Evolutionary conservation across 148 eudicot genomes (phyloP), one percentile per base, ranked within the genome.

Genomic region (Polygonum aviculare): DNA sequence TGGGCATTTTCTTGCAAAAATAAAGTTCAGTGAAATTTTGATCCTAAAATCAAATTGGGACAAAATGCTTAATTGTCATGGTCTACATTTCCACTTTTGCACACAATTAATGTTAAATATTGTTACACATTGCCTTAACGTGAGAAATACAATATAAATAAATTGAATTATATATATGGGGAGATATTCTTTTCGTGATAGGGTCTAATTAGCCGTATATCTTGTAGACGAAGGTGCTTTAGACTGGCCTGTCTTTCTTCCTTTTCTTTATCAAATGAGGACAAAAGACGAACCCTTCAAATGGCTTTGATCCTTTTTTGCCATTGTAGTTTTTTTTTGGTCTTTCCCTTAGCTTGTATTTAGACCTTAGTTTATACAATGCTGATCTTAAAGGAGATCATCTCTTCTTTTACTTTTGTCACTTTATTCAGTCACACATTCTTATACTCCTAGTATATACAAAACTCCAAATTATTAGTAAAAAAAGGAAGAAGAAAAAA

Each of bases 111-210:
- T 50, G 14, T n/a, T 54, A 54, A 54, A 54, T 5, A n/a, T 4
- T 26, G 31, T 26, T 44, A 44, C 9, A 19, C 19, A 54, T 4
- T 54, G 10, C 2, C 6, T 54, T 54, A 5, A 16, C 35, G 9
- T 51, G 55, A 60, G 15, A 60, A 15, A 36, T 35, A 65, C 3
- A 36, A 36, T 21, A 35, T 5, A 16, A 14, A 67, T 15, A 2
- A 26, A 51, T 51, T 21, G 19, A 18, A 52, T 44, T 40, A 51
- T 12, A 49, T 49, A 49, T 16, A 4, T 65, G 16, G 33, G 39
- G 3, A 48, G 52, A 73, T 73, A 73, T 73, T 73, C 75, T 48
- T 73, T 73, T 22, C 75, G 38, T 67, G 72, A 35, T 67, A 67
- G 72, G 72, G 72, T 67, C 5, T 67, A 67, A 67, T 31, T 62